Percentiles rank a stretch among this genome's conserved stretches.
These are phyloP conservation scores for Gaeumannomyces sp. DNA, from an alignment of 2,329 filamentous ascomycete species.

Conservation along the genomic window DNA sequence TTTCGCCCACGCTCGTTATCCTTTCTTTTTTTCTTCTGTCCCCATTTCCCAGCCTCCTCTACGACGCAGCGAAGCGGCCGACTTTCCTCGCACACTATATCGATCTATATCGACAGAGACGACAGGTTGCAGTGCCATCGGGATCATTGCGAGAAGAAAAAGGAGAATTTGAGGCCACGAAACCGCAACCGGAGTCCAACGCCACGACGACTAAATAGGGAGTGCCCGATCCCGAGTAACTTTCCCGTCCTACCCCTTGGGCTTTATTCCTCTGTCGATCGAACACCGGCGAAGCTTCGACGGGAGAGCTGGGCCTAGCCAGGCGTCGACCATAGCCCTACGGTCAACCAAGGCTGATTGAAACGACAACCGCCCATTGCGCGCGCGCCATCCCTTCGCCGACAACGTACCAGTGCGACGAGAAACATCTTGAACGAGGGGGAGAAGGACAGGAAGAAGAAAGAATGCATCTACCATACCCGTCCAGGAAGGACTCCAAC, in stretches of 20 bases:
- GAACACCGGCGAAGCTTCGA: neutral
- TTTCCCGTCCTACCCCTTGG: neutral
- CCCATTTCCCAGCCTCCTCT: neutral
- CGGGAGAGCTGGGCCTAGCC: neutral
- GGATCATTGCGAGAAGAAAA: neutral
- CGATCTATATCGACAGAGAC: neutral
- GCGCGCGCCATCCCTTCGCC: neutral
- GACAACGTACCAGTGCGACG: neutral
- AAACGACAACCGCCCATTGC: neutral
- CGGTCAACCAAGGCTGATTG: neutral
- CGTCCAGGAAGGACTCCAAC: conserved; percentile 75
- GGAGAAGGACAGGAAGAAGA: neutral
- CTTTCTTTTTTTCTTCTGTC: neutral
- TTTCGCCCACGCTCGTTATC: neutral
- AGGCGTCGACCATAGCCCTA: neutral
- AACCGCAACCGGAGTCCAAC: neutral
- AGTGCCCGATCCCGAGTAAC: neutral
- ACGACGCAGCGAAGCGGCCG: too few relatives aligned
- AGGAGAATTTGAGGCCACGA: neutral
- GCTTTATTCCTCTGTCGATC: neutral
- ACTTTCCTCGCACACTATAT: neutral
- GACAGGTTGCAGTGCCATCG: neutral
- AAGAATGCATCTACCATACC: conserved; percentile 83
- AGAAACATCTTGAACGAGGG: too few relatives aligned
- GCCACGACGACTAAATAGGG: neutral